These are phyloP conservation scores for Penicillium sp. DNA, from an alignment of 2,329 filamentous ascomycete genomes.

Conservation along the genomic window DNA sequence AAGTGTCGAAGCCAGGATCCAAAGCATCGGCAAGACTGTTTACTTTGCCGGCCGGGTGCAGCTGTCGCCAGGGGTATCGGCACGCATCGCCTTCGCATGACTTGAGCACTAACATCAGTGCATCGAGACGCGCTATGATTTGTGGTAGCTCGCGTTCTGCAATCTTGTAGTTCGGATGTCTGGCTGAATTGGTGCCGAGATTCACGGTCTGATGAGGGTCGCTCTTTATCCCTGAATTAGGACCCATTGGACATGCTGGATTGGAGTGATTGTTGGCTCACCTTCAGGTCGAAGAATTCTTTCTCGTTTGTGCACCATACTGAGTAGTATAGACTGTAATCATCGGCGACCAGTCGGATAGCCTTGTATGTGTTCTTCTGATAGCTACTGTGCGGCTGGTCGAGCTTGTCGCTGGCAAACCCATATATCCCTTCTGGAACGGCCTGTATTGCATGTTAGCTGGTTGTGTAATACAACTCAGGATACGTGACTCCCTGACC, in stretches of 20 bases:
- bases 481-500: constrained; percentile 17
- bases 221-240: constrained; percentile 33
- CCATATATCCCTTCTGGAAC: constrained; percentile 32
- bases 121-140: constrained; percentile 55
- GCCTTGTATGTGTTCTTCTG: constrained; percentile 62
- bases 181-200: constrained; percentile 27
- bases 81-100: constrained; percentile 58
- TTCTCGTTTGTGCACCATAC: constrained; percentile 69
- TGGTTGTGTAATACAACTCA: not conserved
- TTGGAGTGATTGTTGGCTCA: constrained; percentile 27
- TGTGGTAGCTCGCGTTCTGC: constrained; percentile 30
- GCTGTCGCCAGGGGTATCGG: constrained; percentile 55
- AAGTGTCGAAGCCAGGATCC: constrained; percentile 48
- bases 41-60: constrained; percentile 57
- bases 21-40: constrained; percentile 54
- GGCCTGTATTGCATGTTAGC: constrained; percentile 12
- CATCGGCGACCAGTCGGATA: constrained; percentile 53
- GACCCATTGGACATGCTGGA: not conserved
- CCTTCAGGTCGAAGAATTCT: constrained; percentile 64
- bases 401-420: constrained; percentile 21
- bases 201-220: constrained; percentile 57
- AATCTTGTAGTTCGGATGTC: constrained; percentile 17
- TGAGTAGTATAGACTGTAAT: constrained; percentile 64
- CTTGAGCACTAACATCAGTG: constrained; percentile 61
- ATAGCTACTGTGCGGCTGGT: constrained; percentile 18